Conservation (phyloP, 2,329 filamentous ascomycete genomes). For the Teratosphaeria zuluensis region DNA sequence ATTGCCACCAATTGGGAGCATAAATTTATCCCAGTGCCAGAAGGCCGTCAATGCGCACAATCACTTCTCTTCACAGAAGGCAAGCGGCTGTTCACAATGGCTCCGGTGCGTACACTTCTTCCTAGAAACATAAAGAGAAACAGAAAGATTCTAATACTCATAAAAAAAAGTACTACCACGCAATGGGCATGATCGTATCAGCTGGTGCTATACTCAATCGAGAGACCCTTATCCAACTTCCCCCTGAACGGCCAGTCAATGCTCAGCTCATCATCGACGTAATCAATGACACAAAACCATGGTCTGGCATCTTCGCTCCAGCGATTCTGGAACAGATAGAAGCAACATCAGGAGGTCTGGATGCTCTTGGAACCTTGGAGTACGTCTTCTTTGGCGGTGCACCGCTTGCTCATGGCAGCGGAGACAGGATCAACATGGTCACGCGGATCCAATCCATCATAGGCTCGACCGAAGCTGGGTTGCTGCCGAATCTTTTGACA, state of each 20-base stretch:
- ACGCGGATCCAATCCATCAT: neutral
- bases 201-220: neutral
- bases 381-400: constrained; percentile 4
- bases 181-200: neutral
- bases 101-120: constrained; percentile 1
- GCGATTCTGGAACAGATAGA: constrained; percentile 3
- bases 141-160: neutral
- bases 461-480: constrained; percentile 3
- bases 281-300: constrained; percentile 1
- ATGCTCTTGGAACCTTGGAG: neutral
- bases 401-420: neutral
- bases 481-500: neutral
- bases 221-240: neutral
- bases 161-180: neutral
- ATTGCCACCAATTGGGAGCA: neutral
- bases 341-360: neutral
- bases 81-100: neutral
- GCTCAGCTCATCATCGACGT: constrained; percentile 2
- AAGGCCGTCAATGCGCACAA: neutral
- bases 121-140: too few relatives aligned
- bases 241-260: neutral
- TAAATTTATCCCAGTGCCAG: neutral
- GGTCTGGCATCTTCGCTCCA: constrained; percentile 1
- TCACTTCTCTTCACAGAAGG: neutral
- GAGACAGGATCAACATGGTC: neutral